These are phyloP conservation scores for Globisporangium acanthophoron DNA, from an alignment of 352 stramenopile genomes.

Conservation along the genomic window DNA sequence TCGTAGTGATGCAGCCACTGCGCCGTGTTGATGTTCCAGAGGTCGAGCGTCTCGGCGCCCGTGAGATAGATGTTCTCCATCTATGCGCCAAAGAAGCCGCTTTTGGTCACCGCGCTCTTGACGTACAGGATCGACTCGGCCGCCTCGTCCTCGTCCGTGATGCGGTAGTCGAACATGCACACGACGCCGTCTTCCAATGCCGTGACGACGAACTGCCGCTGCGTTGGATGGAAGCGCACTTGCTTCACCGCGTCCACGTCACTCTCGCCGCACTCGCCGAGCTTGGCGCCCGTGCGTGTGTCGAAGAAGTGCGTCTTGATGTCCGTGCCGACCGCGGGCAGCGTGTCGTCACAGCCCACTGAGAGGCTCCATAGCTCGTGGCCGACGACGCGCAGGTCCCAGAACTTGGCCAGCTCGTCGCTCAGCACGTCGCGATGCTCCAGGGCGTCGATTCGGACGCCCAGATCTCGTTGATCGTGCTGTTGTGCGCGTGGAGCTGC, in stretches of 20 bases:
- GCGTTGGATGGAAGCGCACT: conserved; percentile 77
- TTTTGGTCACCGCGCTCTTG: conserved; percentile 81
- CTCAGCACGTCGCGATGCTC: conserved; percentile 71
- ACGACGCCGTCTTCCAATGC: no score
- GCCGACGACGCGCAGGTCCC: conserved; percentile 51
- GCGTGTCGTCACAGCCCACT: conserved; percentile 69
- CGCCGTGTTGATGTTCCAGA: no score
- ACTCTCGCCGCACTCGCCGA: conserved; percentile 84
- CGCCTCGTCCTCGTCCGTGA: no score
- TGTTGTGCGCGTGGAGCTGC: conserved; percentile 70
- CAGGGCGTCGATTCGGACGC: conserved; percentile 56
- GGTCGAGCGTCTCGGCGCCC: conserved; percentile 70
- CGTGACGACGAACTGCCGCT: no score
- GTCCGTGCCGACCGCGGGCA: conserved; percentile 66
- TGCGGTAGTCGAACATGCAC: no score
- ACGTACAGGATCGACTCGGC: conserved; percentile 89
- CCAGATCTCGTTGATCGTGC: conserved; percentile 81
- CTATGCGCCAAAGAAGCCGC: conserved; percentile 85
- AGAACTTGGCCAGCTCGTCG: conserved; percentile 83
- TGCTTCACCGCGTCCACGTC: conserved; percentile 87
- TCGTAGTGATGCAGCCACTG: no score
- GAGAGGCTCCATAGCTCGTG: conserved; percentile 79
- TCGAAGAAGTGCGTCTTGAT: conserved; percentile 82
- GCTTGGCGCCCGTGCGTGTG: conserved; percentile 49
- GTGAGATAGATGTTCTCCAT: conserved; percentile 80